These are phyloP conservation scores for Ustilago loliicola DNA, from an alignment of 1,284 basidiomycete genomes.

Conservation along the genomic window DNA sequence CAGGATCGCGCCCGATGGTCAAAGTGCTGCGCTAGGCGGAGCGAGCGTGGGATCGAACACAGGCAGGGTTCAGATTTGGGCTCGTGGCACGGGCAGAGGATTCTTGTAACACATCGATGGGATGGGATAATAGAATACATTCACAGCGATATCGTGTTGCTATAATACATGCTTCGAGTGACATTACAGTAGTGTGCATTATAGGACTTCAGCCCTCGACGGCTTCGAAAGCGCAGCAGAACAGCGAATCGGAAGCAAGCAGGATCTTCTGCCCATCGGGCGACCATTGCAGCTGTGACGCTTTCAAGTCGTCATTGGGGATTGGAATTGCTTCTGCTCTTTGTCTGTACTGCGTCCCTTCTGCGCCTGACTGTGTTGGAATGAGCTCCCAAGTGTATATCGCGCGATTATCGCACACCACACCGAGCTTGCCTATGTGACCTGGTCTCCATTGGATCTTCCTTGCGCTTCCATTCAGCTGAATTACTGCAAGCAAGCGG, in stretches of 20 bases:
- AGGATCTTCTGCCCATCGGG: constrained; percentile 84
- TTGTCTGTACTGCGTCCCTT: constrained; percentile 23
- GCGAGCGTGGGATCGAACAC: constrained; percentile 34
- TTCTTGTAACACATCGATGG: constrained; percentile 25
- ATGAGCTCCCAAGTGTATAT: constrained; percentile 80
- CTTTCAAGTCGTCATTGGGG: constrained; percentile 52
- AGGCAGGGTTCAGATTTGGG: constrained; percentile 50
- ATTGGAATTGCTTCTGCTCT: constrained; percentile 55
- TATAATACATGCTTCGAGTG: neutral
- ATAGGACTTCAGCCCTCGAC: constrained; percentile 15
- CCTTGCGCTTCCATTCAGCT: constrained; percentile 77
- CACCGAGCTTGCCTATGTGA: constrained; percentile 76
- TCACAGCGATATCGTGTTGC: neutral
- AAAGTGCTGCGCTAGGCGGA: constrained; percentile 44
- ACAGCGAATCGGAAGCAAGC: constrained; percentile 79
- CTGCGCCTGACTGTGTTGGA: neutral
- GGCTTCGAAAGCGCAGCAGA: constrained; percentile 77
- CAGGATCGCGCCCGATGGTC: constrained; percentile 50
- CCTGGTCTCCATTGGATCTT: constrained; percentile 83
- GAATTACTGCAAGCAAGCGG: constrained; percentile 77
- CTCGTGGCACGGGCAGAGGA: constrained; percentile 49
- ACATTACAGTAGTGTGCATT: neutral
- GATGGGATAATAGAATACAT: constrained; percentile 22
- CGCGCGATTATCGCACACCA: constrained; percentile 79
- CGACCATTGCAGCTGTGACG: constrained; percentile 81